These are phyloP conservation scores for Hibiscus mutabilis DNA, from an alignment of 345 rosid genomes.

Conservation along the genomic window DNA sequence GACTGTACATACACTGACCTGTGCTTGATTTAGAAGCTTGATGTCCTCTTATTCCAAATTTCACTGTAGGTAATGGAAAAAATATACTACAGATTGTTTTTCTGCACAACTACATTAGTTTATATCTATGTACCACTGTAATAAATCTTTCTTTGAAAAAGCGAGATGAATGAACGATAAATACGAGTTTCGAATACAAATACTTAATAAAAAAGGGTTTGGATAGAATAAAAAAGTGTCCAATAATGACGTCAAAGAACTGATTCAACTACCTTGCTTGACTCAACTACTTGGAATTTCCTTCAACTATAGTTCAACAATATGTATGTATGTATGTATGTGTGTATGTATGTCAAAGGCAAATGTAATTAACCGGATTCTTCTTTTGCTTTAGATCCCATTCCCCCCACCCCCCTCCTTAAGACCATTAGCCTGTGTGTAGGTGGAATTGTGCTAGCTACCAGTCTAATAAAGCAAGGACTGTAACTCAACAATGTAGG, in stretches of 20 bases:
- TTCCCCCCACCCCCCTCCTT: neutral
- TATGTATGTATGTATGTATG: too few relatives aligned
- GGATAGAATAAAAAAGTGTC: neutral
- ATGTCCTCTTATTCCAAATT: neutral
- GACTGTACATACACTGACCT: neutral
- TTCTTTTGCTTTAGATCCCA: neutral
- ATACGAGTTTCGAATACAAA: neutral
- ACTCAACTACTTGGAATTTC: neutral
- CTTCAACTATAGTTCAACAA: neutral
- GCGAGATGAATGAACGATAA: neutral
- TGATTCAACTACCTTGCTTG: neutral
- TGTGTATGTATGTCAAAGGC: neutral
- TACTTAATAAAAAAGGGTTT: neutral
- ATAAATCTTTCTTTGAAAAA: neutral
- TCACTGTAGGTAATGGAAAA: neutral
- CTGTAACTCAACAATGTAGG: neutral
- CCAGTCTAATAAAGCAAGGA: neutral
- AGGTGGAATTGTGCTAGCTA: conserved; percentile 3
- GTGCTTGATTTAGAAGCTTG: neutral
- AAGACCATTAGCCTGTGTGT: neutral
- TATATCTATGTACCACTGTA: neutral
- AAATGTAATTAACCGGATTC: neutral
- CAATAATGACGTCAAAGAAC: neutral
- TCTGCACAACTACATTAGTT: neutral
- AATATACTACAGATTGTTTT: neutral